These are phyloP conservation scores for Penium margaritaceum DNA, from an alignment of 139 green algal genomes.

Conservation along the genomic window DNA sequence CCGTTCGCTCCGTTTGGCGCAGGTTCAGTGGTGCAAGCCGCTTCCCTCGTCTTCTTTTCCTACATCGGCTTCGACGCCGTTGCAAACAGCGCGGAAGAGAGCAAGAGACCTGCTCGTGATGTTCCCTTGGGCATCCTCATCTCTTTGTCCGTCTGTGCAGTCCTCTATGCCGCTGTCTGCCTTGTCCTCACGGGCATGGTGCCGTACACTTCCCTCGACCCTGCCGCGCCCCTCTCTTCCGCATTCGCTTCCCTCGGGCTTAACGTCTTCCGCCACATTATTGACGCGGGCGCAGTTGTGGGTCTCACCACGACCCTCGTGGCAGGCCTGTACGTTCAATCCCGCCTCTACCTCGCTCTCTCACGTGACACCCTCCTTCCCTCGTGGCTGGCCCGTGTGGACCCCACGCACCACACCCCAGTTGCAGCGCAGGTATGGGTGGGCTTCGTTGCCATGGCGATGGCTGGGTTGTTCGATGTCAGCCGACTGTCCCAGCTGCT, in stretches of 20 bases:
- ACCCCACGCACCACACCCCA: constrained; percentile 9
- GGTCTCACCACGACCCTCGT: constrained; percentile 39
- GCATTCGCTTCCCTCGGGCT: constrained; percentile 46
- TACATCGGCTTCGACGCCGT: constrained; percentile 58
- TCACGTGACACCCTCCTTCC: constrained; percentile 37
- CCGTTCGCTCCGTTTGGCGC: no score
- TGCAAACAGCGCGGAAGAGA: constrained; percentile 65
- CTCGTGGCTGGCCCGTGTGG: constrained; percentile 3
- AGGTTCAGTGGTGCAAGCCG: no score
- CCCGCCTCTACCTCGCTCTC: constrained; percentile 30
- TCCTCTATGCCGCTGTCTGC: constrained; percentile 56
- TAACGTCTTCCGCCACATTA: constrained; percentile 5
- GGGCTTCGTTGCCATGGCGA: constrained; percentile 3
- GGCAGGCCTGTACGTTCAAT: constrained; percentile 33
- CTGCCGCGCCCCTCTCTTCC: constrained; percentile 44
- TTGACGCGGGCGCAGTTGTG: constrained; percentile 31
- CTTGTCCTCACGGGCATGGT: constrained; percentile 57
- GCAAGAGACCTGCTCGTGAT: constrained; percentile 48
- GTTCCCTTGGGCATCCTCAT: constrained; percentile 60
- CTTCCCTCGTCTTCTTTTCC: constrained; percentile 50
- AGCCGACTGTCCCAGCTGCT: constrained; percentile 36
- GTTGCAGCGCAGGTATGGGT: constrained; percentile 35
- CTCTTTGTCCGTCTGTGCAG: constrained; percentile 51
- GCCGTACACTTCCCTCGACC: constrained; percentile 46
- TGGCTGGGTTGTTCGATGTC: constrained; percentile 33